phyloP scores from a whole-genome alignment of 2,329 filamentous ascomycete species.

The Fusarium nelsonii region DNA sequence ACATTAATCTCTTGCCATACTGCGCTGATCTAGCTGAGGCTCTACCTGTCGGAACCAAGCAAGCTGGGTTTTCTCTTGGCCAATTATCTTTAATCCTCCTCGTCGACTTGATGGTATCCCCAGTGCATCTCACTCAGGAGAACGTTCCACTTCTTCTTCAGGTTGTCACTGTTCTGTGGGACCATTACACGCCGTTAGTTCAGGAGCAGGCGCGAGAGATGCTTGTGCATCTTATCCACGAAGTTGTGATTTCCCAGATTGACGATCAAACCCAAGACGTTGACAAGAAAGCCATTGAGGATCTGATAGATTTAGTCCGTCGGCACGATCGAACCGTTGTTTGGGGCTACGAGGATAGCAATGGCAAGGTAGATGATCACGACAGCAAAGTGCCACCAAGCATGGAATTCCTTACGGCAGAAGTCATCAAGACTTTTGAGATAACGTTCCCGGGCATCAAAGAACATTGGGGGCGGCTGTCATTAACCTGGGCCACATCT shows the following conservation, averaged over 20 bases:
- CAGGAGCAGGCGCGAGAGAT: conserved; percentile 98
- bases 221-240: conserved; percentile 97
- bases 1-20: conserved; percentile 83
- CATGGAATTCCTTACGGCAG: conserved; percentile 86
- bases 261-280: conserved; percentile 73
- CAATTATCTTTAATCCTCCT: conserved; percentile 93
- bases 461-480: conserved; percentile 90
- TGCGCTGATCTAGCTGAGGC: conserved; percentile 85
- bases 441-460: conserved; percentile 87
- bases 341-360: conserved; percentile 95
- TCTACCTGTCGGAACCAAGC: conserved; percentile 89
- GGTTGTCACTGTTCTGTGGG: conserved; percentile 94
- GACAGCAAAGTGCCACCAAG: conserved; percentile 85
- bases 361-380: conserved; percentile 78
- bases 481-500: conserved; percentile 94
- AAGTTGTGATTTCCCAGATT: conserved; percentile 85
- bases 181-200: conserved; percentile 94
- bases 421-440: conserved; percentile 88
- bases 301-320: conserved; percentile 87
- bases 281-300: conserved; percentile 82
- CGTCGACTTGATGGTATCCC: conserved; percentile 95
- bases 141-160: conserved; percentile 89
- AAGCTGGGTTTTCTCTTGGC: conserved; percentile 90
- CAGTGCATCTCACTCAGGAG: conserved; percentile 81
- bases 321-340: conserved; percentile 86